Evolutionary conservation across 306 rosid genomes (phyloP), one percentile per base, ranked within the genome.

Genomic region (Quercus parvula): DNA sequence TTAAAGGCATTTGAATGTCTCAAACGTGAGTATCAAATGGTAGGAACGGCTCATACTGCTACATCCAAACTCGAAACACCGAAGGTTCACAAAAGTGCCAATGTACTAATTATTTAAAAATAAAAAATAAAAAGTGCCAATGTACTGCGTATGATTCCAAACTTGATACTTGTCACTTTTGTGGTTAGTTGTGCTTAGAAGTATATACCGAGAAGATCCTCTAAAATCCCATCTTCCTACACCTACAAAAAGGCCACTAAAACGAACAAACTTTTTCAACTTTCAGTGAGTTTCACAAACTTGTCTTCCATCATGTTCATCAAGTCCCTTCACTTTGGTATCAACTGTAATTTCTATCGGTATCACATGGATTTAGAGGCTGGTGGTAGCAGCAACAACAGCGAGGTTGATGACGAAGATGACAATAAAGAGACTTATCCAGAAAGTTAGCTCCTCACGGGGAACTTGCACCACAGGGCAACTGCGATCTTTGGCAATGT

Each of bases 181-280:
- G 25, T 11, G 2, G 46, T 17, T 17, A 31, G 76, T 75, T 15
- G 62, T 18, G 71, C 30, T 19, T 25, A 27, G 33, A 17, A 66
- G 87, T 27, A 84, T 84, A 84, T 84, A 54, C 87, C 35, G 19
- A 68, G 87, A 84, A 84, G 84, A 84, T 84, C 66, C 84, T 25
- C 59, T 19, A 49, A 51, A 58, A 68, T 52, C 49, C 81, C 31
- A 54, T 75, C 75, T 9, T 13, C 63, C 70, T 22, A 12, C 68
- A 25, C 81, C 84, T 76, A 80, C 84, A 76, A 80, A 82, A 76
- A 52, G 73, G 79, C 75, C 78, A 18, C 56, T 31, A n/a, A 49
- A 54, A 71, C 38, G 33, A 41, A 54, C 67, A 3, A 2, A 69
- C 31, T 71, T n/a, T 22, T 22, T 76, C 44, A 46, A 75, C 71